Evolutionary conservation across 2,329 filamentous ascomycete genomes (phyloP).

Genomic region (Aspergillus sp.): DNA sequence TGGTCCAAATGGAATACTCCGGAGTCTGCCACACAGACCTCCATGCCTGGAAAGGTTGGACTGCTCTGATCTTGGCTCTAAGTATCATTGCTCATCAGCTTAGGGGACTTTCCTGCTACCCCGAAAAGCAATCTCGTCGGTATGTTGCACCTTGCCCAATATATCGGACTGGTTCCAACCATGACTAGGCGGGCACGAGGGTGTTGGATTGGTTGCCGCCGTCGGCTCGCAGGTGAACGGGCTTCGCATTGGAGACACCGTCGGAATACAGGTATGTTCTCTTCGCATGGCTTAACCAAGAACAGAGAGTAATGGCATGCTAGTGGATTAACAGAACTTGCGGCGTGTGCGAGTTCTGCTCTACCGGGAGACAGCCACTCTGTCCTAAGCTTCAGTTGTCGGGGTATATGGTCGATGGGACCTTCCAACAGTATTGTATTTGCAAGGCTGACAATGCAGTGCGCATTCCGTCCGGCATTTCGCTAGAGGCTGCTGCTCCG

Average conservation of each 20-base stretch:
- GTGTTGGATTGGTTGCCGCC: constrained; percentile 11
- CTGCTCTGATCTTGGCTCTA: not conserved
- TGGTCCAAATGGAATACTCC: constrained; percentile 14
- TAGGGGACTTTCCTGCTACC: constrained; percentile 9
- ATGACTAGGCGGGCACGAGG: constrained; percentile 16
- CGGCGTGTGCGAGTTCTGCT: constrained; percentile 78
- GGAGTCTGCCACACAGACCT: constrained; percentile 19
- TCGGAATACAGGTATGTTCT: constrained; percentile 15
- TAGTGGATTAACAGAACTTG: constrained; percentile 88
- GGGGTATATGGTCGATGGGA: constrained; percentile 88
- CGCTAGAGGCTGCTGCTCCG: constrained; percentile 75
- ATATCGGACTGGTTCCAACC: not conserved
- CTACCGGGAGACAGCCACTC: constrained; percentile 74
- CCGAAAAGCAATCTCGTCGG: constrained; percentile 37
- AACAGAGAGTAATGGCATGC: not conserved
- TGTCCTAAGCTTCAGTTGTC: constrained; percentile 74
- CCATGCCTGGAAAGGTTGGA: not conserved
- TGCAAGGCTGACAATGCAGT: constrained; percentile 85
- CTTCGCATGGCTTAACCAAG: too few species aligned
- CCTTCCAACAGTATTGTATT: constrained; percentile 89
- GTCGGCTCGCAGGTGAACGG: constrained; percentile 13
- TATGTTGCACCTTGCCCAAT: not conserved
- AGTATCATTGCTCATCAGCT: not conserved
- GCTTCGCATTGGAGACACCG: constrained; percentile 12
- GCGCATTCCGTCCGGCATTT: constrained; percentile 73